Percentiles rank a stretch among this genome's conserved stretches.
Evolutionary conservation across 2,329 filamentous ascomycete species (phyloP).

Genomic region (Penicillium griseofulvum): DNA sequence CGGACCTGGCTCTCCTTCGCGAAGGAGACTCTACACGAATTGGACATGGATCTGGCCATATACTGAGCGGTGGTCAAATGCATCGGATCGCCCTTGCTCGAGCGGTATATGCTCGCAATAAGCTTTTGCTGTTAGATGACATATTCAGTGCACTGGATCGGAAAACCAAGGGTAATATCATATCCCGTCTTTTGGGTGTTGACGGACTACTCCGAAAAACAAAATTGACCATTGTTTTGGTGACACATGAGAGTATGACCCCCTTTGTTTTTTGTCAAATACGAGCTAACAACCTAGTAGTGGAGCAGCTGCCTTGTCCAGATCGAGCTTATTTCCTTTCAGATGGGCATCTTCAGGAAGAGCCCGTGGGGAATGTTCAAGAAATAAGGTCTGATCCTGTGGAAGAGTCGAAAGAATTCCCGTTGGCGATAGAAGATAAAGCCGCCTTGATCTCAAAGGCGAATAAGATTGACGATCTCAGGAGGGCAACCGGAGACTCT

Average conservation of each 20-base stretch:
- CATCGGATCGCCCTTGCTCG: not conserved
- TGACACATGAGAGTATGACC: not conserved
- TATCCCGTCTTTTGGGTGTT: not conserved
- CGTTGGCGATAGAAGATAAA: not conserved
- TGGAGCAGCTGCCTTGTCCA: not conserved
- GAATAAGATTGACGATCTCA: not conserved
- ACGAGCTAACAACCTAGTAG: not conserved
- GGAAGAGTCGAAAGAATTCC: not conserved
- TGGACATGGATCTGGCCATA: not conserved
- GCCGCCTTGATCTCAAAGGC: not conserved
- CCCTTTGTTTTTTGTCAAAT: not conserved
- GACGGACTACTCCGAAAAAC: not conserved
- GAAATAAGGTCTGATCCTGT: not conserved
- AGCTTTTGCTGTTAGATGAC: not conserved
- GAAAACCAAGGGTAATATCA: not conserved
- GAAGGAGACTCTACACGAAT: not conserved
- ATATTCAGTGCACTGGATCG: not conserved
- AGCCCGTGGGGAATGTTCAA: not conserved
- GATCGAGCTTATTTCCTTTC: not conserved
- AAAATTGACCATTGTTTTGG: not conserved
- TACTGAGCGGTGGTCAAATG: not conserved
- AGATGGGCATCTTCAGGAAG: not conserved
- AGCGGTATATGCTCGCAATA: not conserved
- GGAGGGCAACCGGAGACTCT: not conserved
- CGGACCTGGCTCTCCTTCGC: not conserved